Base-by-base conservation (phyloP, 2,329 filamentous ascomycete genomes). In the Phialemonium atrogriseum region DNA sequence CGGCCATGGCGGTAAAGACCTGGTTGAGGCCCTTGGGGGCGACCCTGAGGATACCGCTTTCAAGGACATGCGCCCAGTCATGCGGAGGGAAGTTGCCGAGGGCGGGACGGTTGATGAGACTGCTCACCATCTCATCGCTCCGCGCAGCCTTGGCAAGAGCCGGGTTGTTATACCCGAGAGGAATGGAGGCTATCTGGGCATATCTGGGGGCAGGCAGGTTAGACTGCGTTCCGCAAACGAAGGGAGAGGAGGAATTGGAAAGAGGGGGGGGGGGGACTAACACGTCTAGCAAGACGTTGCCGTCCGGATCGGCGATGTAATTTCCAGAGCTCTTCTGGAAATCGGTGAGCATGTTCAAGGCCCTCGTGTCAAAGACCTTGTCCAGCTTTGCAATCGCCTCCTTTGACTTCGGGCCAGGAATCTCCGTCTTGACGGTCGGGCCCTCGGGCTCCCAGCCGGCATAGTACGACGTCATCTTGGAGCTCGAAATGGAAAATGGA, bases 91-190 rank as follows among this genome's bases (percentile, higher is more conserved):
- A 95, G 70, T 91, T 93, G 48, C 87, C 86, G 40, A 93, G 72
- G 1, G 87, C 87, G 3, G 87, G 87, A 31, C 87, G 76, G 69
- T 94, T 94, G 67, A 94, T 83, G 47, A 94, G 64, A 35, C 84
- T 75, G 36, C 69, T 78, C 49, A 77, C 64, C 84, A 94, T 93
- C 49, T 88, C 81, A 15, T 80, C 77, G 34, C 80, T 81, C 39
- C 73, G 71, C 16, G 84, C 83, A 20, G 79, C 77, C 47, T 77
- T 68, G 44, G 74, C 65, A 40, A 94, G 72, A 42, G 70, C 61
- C 6, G 84, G 79, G 64, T 94, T 94, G 70, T 89, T 94, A 73
- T 94, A 94, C 38, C 87, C 87, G 27, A 94, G 70, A 4, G 87
- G 84, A 47, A 94, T 94, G 24, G 85, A 94, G 41, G 87, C 87